phyloP scores from a whole-genome alignment of 2,329 filamentous ascomycete species.

The Diaporthe citrichinensis region DNA sequence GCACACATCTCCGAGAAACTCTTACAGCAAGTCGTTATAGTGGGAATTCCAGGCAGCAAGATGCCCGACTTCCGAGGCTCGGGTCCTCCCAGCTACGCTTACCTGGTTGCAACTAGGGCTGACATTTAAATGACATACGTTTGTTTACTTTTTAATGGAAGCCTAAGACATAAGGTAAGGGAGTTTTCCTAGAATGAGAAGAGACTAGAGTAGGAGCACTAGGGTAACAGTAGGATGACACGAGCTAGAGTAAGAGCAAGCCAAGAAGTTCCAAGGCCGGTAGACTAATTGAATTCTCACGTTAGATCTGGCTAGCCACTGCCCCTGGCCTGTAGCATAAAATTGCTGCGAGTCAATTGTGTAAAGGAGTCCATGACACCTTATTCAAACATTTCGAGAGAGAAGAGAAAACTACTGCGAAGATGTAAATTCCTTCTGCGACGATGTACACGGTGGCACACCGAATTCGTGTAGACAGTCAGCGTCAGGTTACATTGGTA shows the following conservation, averaged over 20 bases:
- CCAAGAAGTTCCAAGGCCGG: background rate
- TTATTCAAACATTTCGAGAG: no score
- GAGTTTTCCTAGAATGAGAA: background rate
- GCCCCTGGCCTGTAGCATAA: background rate
- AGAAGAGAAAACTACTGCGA: no score
- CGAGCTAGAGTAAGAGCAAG: background rate
- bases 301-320: background rate
- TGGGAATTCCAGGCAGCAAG: background rate
- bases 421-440: no score
- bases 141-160: background rate
- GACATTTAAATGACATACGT: background rate
- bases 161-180: background rate
- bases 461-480: no score
- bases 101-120: background rate
- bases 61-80: background rate
- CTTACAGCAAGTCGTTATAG: background rate
- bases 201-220: background rate
- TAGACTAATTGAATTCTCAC: background rate
- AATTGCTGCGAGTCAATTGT: background rate
- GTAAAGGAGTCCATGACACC: no score
- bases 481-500: no score
- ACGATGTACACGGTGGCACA: no score
- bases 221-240: background rate
- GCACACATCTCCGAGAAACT: background rate
- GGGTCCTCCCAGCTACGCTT: no score